Percentiles rank a stretch among this genome's conserved stretches.
phyloP scores from a whole-genome alignment of 2,329 filamentous ascomycete genomes.

The Penicillium sclerotiorum region DNA sequence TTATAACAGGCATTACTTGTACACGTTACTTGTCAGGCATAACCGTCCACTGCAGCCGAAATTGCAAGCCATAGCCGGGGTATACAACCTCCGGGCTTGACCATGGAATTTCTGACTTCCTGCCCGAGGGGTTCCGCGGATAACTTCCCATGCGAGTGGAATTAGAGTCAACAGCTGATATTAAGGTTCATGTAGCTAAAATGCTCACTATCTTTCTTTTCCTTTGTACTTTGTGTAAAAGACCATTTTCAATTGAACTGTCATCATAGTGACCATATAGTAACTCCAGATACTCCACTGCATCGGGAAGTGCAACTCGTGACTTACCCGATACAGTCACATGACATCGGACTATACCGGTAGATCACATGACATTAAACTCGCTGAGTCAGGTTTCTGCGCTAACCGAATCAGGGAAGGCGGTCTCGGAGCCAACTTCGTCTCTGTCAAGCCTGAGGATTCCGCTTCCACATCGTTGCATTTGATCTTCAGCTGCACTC shows the following conservation, averaged over 20 bases:
- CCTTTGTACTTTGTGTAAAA: not conserved
- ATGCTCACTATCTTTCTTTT: not conserved
- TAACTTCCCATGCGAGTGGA: slow-evolving; percentile 10
- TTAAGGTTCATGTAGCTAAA: not conserved
- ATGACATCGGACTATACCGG: not conserved
- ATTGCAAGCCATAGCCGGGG: slow-evolving; percentile 21
- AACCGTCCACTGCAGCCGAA: slow-evolving; percentile 23
- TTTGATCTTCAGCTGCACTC: slow-evolving; percentile 24
- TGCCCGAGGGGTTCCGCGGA: slow-evolving; percentile 27
- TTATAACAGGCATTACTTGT: not conserved
- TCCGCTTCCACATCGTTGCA: slow-evolving; percentile 32
- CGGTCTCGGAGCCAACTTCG: slow-evolving; percentile 25
- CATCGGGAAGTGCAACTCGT: not conserved
- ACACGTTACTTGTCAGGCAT: not conserved
- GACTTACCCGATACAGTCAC: not conserved
- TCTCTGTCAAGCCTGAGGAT: slow-evolving; percentile 30
- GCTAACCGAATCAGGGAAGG: slow-evolving; percentile 25
- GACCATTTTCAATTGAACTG: not conserved
- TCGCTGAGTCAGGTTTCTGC: not conserved
- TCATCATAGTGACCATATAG: no score
- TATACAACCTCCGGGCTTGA: slow-evolving; percentile 15
- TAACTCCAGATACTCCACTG: no score
- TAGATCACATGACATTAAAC: slow-evolving; percentile 22
- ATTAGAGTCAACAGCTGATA: not conserved
- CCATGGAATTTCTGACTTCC: slow-evolving; percentile 25